Percentiles rank a stretch among this genome's conserved stretches.
phyloP scores from a whole-genome alignment of 2,329 filamentous ascomycete genomes.

The Colletotrichum plurivorum region DNA sequence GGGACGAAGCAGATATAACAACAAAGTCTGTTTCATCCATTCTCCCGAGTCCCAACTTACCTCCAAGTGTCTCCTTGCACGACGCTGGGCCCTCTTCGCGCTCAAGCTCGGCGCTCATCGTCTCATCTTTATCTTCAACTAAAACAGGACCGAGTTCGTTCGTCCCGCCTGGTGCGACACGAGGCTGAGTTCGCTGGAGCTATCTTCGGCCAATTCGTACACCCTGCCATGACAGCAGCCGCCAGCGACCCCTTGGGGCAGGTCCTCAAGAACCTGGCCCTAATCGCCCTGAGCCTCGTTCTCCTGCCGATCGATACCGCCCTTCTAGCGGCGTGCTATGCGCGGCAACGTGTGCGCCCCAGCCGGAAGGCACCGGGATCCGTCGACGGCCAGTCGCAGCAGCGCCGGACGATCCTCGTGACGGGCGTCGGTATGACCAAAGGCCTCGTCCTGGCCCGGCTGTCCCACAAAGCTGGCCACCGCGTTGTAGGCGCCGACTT shows the following conservation, averaged over 20 bases:
- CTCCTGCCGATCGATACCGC: slow-evolving; percentile 32
- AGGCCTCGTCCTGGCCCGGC: slow-evolving; percentile 75
- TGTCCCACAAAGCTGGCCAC: slow-evolving; percentile 75
- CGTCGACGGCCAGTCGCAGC: neutral
- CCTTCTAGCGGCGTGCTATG: slow-evolving; percentile 18
- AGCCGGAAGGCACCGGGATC: neutral
- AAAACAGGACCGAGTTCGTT: neutral
- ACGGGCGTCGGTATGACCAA: slow-evolving; percentile 82
- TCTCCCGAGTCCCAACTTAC: too few species aligned
- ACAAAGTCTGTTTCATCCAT: slow-evolving; percentile 21
- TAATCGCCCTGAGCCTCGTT: slow-evolving; percentile 30
- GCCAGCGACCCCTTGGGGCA: slow-evolving; percentile 23
- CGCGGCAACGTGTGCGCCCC: slow-evolving; percentile 25
- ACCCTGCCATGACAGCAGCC: slow-evolving; percentile 23
- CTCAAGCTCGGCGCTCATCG: neutral
- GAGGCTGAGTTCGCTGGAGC: neutral
- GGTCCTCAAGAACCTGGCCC: slow-evolving; percentile 36
- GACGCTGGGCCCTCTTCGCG: neutral
- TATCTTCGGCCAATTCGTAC: neutral
- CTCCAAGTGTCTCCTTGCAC: too few species aligned
- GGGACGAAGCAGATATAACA: slow-evolving; percentile 19
- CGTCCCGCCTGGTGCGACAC: slow-evolving; percentile 14
- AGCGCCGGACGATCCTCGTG: slow-evolving; percentile 67
- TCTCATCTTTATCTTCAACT: slow-evolving; percentile 35
- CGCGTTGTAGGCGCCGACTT: slow-evolving; percentile 81